Percentiles rank a stretch among this genome's conserved stretches.
Evolutionary conservation across 345 rosid genomes (phyloP).

Genomic region (Pelargonium nanum): DNA sequence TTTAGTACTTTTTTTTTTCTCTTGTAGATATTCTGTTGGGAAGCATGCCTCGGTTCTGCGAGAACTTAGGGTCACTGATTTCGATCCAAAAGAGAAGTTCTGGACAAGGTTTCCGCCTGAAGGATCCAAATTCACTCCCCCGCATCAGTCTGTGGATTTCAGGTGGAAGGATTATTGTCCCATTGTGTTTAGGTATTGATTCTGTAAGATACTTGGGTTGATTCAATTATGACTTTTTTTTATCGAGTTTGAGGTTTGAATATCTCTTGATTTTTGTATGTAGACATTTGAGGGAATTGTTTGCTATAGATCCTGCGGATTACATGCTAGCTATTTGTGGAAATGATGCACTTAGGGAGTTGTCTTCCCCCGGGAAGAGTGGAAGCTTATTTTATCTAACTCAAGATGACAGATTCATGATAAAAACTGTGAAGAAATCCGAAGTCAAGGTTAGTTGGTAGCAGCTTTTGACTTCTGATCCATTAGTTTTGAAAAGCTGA

Average conservation of each 20-base stretch:
- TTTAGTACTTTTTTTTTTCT: background rate
- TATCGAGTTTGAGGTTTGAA: too few species aligned
- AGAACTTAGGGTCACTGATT: slow-evolving; percentile 54
- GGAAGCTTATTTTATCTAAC: slow-evolving; percentile 97
- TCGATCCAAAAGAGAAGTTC: slow-evolving; percentile 92
- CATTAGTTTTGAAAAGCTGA: background rate
- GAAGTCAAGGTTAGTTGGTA: slow-evolving; percentile 88
- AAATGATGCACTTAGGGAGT: slow-evolving; percentile 82
- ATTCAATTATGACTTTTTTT: too few species aligned
- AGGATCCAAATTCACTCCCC: slow-evolving; percentile 89
- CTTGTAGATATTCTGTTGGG: slow-evolving; percentile 71
- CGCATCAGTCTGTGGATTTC: slow-evolving; percentile 82
- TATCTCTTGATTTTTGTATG: slow-evolving; percentile 2
- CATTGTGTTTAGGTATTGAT: slow-evolving; percentile 64
- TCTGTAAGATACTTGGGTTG: background rate
- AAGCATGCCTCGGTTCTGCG: slow-evolving; percentile 56
- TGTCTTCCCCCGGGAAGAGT: slow-evolving; percentile 98
- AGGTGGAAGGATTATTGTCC: slow-evolving; percentile 99
- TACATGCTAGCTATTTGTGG: slow-evolving; percentile 97
- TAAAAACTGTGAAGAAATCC: slow-evolving; percentile 91
- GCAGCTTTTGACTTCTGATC: slow-evolving; percentile 15
- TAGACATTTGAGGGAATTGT: slow-evolving; percentile 78
- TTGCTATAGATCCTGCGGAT: slow-evolving; percentile 84
- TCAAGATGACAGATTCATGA: slow-evolving; percentile 95
- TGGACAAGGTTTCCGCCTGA: slow-evolving; percentile 95